Evolutionary conservation across 192 early-diverging fungal species (phyloP).

Genomic region (Linnemannia zychae): DNA sequence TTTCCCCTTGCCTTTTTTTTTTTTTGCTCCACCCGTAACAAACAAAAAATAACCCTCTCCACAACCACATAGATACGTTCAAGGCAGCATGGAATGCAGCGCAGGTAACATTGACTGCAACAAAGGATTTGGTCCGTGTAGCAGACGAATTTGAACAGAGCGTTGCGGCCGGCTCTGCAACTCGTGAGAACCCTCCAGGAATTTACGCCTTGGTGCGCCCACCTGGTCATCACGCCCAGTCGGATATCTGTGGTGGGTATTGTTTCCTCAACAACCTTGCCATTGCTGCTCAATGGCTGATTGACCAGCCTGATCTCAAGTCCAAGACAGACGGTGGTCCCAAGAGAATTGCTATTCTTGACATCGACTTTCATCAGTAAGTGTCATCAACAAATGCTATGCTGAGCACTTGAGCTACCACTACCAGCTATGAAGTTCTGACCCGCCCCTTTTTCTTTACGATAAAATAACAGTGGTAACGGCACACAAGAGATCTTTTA

Average conservation of each 20-base stretch:
- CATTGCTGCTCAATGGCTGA: constrained; percentile 62
- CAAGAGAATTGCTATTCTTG: constrained; percentile 64
- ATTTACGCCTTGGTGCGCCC: constrained; percentile 69
- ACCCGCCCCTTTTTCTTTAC: not conserved
- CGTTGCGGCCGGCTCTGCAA: constrained; percentile 22
- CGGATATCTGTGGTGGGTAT: constrained; percentile 67
- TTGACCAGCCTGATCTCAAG: constrained; percentile 52
- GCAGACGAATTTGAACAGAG: constrained; percentile 34
- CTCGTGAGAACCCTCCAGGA: constrained; percentile 57
- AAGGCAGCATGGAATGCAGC: constrained; percentile 72
- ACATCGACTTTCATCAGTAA: constrained; percentile 73
- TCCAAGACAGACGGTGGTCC: constrained; percentile 32
- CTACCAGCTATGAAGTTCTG: not conserved
- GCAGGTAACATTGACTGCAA: constrained; percentile 74
- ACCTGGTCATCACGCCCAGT: constrained; percentile 71
- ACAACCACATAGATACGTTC: constrained; percentile 65
- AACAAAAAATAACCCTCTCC: not conserved
- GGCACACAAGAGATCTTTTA: constrained; percentile 72
- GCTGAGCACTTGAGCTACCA: not conserved
- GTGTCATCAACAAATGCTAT: not conserved
- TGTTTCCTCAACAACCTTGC: constrained; percentile 70
- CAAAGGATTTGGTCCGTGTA: constrained; percentile 64
- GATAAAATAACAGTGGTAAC: constrained; percentile 59
- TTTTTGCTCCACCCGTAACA: not conserved
- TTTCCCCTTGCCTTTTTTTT: not conserved